phyloP scores from a whole-genome alignment of 1,284 basidiomycete genomes.

The Athelia psychrophila region DNA sequence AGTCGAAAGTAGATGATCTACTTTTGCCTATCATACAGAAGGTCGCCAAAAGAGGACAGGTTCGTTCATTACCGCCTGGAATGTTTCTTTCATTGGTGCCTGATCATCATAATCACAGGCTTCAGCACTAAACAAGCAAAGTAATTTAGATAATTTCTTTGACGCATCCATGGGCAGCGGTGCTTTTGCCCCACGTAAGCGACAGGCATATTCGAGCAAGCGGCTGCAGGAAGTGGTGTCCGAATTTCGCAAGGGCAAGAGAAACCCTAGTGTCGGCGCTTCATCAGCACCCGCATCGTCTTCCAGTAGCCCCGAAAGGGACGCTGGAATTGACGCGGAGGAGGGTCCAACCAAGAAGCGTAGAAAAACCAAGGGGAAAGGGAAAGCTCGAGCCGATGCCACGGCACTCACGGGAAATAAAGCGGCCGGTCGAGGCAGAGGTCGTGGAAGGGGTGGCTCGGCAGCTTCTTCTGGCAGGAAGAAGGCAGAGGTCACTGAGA shows the following conservation, averaged over 20 bases:
- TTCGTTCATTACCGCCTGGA: constrained; percentile 22
- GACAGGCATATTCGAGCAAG: constrained; percentile 81
- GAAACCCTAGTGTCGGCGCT: constrained; percentile 6
- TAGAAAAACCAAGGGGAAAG: constrained; percentile 21
- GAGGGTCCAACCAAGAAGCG: constrained; percentile 26
- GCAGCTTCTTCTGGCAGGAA: constrained; percentile 4
- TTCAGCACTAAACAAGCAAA: constrained; percentile 70
- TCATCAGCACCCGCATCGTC: neutral
- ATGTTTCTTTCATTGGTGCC: no score
- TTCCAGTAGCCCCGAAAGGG: constrained; percentile 20
- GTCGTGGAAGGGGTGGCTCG: constrained; percentile 3
- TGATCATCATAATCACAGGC: constrained; percentile 34
- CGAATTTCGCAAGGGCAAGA: constrained; percentile 62
- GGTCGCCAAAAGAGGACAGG: constrained; percentile 78
- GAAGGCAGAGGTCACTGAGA: constrained; percentile 1
- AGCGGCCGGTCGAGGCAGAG: constrained; percentile 13
- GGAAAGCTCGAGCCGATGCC: constrained; percentile 14
- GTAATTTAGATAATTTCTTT: constrained; percentile 64
- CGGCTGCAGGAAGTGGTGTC: constrained; percentile 89
- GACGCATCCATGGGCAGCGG: constrained; percentile 60
- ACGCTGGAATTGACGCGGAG: constrained; percentile 14
- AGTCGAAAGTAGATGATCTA: constrained; percentile 88
- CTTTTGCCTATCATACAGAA: constrained; percentile 92
- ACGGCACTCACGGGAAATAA: constrained; percentile 13
- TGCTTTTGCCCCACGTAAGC: constrained; percentile 72